A percentile compares a stretch with the other conserved stretches of the same genome.
Conservation (phyloP, 1,139 yeast species). For the Magnusiomyces starmeri region DNA sequence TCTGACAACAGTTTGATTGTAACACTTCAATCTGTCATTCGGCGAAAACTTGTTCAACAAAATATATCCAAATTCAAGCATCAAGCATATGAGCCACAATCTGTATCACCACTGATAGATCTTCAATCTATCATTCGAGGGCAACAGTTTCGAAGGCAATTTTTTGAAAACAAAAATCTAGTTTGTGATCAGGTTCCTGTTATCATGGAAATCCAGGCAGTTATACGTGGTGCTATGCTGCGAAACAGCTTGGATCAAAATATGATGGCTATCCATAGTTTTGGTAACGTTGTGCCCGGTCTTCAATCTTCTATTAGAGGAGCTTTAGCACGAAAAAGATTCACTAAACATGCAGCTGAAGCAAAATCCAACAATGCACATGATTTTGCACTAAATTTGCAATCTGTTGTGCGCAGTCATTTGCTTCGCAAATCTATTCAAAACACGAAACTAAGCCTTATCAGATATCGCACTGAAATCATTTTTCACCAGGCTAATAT, state of each 20-base stretch:
- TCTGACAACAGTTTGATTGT: no score
- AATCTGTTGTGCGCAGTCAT: slow-evolving; percentile 30
- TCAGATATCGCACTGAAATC: slow-evolving; percentile 23
- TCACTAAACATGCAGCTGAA: not conserved
- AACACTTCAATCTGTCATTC: no score
- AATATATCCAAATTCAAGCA: no score
- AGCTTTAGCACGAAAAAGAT: slow-evolving; percentile 16
- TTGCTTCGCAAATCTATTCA: slow-evolving; percentile 23
- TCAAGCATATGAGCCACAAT: not conserved
- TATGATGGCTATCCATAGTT: not conserved
- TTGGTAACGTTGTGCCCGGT: slow-evolving; percentile 4
- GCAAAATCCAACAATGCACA: slow-evolving; percentile 20
- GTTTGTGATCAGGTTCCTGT: no score
- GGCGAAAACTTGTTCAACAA: not conserved
- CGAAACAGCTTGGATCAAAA: slow-evolving; percentile 6
- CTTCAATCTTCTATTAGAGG: slow-evolving; percentile 20
- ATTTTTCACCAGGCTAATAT: slow-evolving; percentile 38
- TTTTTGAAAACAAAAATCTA: no score
- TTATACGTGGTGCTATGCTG: slow-evolving; percentile 39
- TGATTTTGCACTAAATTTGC: slow-evolving; percentile 27
- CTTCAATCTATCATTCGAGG: slow-evolving; percentile 29
- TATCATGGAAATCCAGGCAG: slow-evolving; percentile 39
- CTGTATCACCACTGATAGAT: not conserved
- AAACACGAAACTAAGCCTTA: slow-evolving; percentile 10
- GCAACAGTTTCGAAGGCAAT: slow-evolving; percentile 14